Conservation (phyloP, 352 stramenopile species). For the Phytophthora podocarpi region DNA sequence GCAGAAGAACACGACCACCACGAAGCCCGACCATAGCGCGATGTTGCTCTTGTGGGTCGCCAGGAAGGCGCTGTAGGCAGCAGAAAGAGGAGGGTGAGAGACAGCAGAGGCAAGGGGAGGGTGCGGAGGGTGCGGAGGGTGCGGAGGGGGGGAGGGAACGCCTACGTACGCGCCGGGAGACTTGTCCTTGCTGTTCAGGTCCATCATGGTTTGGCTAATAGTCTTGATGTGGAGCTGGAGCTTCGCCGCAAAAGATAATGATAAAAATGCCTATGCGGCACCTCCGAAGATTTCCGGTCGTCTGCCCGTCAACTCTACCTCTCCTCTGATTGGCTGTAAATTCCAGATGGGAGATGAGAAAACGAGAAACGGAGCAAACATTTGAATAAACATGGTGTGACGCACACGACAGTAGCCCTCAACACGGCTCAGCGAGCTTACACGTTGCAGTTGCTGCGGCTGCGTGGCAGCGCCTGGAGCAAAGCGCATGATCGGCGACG, state of each 20-base stretch:
- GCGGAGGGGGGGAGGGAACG: too few relatives aligned
- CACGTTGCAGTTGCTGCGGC: too few relatives aligned
- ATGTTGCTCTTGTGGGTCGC: conserved; percentile 95
- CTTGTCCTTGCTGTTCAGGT: conserved; percentile 65
- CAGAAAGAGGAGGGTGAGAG: not conserved
- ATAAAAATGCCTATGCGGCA: conserved; percentile 17
- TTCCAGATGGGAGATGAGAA: conserved; percentile 9
- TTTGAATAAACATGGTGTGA: conserved; percentile 10
- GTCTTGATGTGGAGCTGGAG: not conserved
- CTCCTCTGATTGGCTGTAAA: conserved; percentile 12
- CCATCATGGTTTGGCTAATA: conserved; percentile 38
- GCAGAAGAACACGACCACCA: conserved; percentile 94
- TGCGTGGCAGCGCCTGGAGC: conserved; percentile 5
- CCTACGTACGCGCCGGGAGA: conserved; percentile 51
- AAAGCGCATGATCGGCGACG: not conserved
- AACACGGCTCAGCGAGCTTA: not conserved
- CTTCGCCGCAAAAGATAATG: conserved; percentile 29
- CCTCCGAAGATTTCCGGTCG: conserved; percentile 35
- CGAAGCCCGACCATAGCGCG: conserved; percentile 95
- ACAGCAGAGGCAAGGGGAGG: not conserved
- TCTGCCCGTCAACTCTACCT: conserved; percentile 7
- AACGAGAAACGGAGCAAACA: conserved; percentile 2
- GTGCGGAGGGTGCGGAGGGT: not conserved
- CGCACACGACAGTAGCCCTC: not conserved
- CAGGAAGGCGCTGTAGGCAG: conserved; percentile 58